phyloP scores from a whole-genome alignment of 2,329 filamentous ascomycete genomes.

The Aureobasidium sp. region DNA sequence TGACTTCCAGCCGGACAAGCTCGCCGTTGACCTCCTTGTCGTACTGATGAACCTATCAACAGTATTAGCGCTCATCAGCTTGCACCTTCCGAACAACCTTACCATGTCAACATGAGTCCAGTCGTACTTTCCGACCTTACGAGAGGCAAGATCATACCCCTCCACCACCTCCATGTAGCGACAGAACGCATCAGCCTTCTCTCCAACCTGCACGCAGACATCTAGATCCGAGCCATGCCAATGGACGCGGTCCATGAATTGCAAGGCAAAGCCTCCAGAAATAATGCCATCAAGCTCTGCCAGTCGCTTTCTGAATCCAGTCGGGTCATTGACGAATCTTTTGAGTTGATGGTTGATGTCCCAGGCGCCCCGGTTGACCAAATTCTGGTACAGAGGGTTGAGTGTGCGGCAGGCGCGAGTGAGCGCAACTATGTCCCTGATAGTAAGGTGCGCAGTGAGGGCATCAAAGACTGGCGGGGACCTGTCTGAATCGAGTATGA shows the following conservation, averaged over 20 bases:
- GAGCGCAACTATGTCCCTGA: conserved; percentile 1
- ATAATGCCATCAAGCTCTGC: conserved; percentile 7
- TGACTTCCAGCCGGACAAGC: conserved; percentile 3
- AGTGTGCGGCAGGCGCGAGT: neutral
- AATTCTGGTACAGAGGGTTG: neutral
- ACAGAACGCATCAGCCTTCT: neutral
- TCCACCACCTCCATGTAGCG: conserved; percentile 12
- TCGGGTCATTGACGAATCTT: neutral
- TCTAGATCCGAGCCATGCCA: conserved; percentile 10
- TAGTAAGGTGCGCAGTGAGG: neutral
- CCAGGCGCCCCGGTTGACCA: neutral
- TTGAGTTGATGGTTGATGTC: neutral
- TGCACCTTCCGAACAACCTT: neutral
- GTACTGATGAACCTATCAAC: conserved; percentile 5
- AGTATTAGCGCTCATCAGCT: neutral
- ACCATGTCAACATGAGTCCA: conserved; percentile 11
- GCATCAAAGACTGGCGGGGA: neutral
- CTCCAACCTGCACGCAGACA: neutral
- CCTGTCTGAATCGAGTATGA: neutral
- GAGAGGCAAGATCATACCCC: conserved; percentile 8
- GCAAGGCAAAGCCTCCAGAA: conserved; percentile 11
- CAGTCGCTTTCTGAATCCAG: neutral
- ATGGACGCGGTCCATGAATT: neutral
- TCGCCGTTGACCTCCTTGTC: conserved; percentile 8
- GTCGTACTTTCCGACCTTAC: conserved; percentile 3